A percentile compares a stretch with the other conserved stretches of the same genome.
phyloP scores from a whole-genome alignment of 2,329 filamentous ascomycete genomes.

The Neopestalotiopsis rosae region DNA sequence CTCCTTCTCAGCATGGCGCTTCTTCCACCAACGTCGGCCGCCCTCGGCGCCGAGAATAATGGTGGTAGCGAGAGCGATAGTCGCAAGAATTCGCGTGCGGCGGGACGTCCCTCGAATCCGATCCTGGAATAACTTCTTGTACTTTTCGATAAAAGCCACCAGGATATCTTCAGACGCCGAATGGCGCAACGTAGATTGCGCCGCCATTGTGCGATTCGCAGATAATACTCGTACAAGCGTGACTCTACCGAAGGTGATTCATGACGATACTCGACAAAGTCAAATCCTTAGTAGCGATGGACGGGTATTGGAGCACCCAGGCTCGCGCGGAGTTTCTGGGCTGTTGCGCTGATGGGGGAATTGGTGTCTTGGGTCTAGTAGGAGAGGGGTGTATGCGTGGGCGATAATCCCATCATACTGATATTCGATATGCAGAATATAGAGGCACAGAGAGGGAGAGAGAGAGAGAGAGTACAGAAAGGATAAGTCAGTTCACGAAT shows the following conservation, averaged over 20 bases:
- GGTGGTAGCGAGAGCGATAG: conserved; percentile 75
- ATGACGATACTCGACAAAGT: neutral
- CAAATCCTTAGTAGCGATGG: neutral
- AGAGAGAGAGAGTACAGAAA: neutral
- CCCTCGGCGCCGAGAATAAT: conserved; percentile 83
- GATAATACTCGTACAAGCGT: conserved; percentile 1
- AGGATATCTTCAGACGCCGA: conserved; percentile 71
- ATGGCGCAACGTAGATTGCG: conserved; percentile 80
- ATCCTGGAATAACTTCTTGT: conserved; percentile 56
- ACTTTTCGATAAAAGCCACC: conserved; percentile 66
- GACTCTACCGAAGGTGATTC: conserved; percentile 12
- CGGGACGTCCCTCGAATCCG: conserved; percentile 70
- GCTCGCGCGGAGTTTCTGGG: neutral
- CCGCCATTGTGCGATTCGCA: conserved; percentile 67
- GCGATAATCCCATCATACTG: neutral
- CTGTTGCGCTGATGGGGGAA: neutral
- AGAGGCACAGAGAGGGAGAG: neutral
- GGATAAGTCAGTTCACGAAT: neutral
- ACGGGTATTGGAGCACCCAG: neutral
- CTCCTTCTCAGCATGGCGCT: conserved; percentile 76
- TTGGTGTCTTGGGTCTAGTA: neutral
- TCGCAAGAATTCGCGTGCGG: conserved; percentile 75
- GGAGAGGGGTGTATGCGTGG: neutral
- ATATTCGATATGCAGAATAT: neutral
- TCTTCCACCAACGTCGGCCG: conserved; percentile 77